phyloP scores from a whole-genome alignment of 495 filamentous ascomycete species.

The Xylaria castorea region DNA sequence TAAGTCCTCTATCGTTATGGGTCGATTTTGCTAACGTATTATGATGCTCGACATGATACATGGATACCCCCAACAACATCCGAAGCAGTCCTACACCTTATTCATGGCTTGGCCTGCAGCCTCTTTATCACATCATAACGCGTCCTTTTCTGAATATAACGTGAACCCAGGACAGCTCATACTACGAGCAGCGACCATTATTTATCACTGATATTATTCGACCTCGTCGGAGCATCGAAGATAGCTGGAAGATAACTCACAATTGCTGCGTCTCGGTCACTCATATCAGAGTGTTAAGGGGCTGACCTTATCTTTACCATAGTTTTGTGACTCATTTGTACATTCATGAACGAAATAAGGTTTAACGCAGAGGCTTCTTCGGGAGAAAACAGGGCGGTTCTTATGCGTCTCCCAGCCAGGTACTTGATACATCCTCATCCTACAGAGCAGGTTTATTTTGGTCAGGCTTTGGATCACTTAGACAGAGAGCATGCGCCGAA shows the following conservation, averaged over 20 bases:
- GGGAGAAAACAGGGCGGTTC: neutral
- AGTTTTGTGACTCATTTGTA: too few species aligned
- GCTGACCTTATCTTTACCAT: neutral
- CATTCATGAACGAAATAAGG: neutral
- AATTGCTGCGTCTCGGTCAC: neutral
- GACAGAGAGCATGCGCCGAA: neutral
- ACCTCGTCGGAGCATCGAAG: neutral
- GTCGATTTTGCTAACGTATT: neutral
- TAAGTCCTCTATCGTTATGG: neutral
- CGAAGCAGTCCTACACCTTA: neutral
- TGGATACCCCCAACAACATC: neutral
- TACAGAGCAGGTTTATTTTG: neutral
- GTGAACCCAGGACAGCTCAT: neutral
- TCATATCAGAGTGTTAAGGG: neutral
- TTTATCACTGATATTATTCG: neutral
- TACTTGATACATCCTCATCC: neutral
- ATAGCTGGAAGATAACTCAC: neutral
- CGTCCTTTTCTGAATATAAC: neutral
- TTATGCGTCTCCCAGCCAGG: conserved; percentile 2
- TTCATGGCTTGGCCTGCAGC: neutral
- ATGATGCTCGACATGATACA: neutral
- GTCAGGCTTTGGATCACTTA: neutral
- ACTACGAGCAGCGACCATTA: neutral
- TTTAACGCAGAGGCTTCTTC: neutral
- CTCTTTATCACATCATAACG: neutral